phyloP scores from a whole-genome alignment of 2,329 filamentous ascomycete genomes.

The Fusarium sp. region DNA sequence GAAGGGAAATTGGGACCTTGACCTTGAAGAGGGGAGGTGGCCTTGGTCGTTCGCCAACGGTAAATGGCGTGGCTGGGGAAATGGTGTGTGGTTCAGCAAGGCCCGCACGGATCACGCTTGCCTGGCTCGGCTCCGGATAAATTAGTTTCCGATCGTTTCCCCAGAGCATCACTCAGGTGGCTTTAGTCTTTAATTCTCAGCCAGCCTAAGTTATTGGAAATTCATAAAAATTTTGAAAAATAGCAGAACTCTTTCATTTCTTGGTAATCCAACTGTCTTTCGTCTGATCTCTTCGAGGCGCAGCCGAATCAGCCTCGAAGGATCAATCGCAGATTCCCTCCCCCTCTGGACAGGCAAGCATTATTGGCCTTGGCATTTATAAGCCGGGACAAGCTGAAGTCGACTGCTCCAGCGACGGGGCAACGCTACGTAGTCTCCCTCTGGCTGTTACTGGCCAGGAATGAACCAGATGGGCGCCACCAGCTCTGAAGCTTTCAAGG shows the following conservation, averaged over 20 bases:
- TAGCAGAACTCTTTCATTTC: not conserved
- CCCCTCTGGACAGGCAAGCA: not conserved
- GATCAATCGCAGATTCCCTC: not conserved
- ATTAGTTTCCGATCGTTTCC: not conserved
- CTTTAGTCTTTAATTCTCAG: not conserved
- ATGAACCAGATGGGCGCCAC: conserved; percentile 3
- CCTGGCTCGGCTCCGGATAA: conserved; percentile 8
- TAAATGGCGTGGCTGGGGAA: conserved; percentile 54
- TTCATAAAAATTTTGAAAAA: not conserved
- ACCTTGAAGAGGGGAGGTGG: conserved; percentile 41
- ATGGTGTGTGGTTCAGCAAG: conserved; percentile 26
- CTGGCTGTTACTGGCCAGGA: conserved; percentile 24
- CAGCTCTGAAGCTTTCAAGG: conserved; percentile 20
- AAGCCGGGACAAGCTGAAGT: conserved; percentile 1
- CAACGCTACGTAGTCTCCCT: conserved; percentile 17
- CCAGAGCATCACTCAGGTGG: not conserved
- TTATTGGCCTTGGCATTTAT: conserved; percentile 26
- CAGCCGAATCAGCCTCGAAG: not conserved
- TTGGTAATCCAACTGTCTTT: not conserved
- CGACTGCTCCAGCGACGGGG: conserved; percentile 11
- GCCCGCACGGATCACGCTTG: not conserved
- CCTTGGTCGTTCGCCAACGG: conserved; percentile 44
- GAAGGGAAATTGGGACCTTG: conserved; percentile 44
- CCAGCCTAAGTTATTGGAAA: not conserved
- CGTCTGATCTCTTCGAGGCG: not conserved